Evolutionary conservation across 2,329 filamentous ascomycete genomes (phyloP).

Genomic region (Venturia effusa): DNA sequence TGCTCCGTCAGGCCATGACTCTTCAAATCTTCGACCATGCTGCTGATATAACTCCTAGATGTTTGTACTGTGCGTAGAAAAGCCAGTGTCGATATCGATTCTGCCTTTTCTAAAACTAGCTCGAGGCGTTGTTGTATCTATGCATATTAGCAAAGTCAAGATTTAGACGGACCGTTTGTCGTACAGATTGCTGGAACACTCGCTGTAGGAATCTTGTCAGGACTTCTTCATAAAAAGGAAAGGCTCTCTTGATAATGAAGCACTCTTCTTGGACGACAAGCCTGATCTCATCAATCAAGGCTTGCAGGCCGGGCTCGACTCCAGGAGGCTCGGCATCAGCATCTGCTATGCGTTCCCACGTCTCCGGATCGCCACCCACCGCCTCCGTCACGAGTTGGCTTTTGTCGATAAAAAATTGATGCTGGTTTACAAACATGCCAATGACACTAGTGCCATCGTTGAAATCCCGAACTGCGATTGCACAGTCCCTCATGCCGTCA

Average conservation of each 20-base stretch:
- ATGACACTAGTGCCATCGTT: conserved; percentile 93
- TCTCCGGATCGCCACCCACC: conserved; percentile 58
- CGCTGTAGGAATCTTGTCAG: conserved; percentile 86
- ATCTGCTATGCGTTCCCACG: conserved; percentile 86
- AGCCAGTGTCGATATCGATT: conserved; percentile 79
- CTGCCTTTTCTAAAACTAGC: conserved; percentile 90
- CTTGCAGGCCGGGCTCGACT: conserved; percentile 85
- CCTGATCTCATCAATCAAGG: conserved; percentile 84
- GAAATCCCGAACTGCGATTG: conserved; percentile 88
- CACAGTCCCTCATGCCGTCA: conserved; percentile 95
- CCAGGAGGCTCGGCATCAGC: conserved; percentile 86
- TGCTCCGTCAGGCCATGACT: conserved; percentile 90
- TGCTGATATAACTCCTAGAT: conserved; percentile 77
- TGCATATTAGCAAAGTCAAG: background rate
- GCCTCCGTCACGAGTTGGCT: conserved; percentile 87
- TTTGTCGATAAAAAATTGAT: conserved; percentile 97
- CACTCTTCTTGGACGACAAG: conserved; percentile 96
- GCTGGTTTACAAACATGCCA: conserved; percentile 93
- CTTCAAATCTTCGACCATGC: conserved; percentile 86
- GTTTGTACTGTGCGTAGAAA: conserved; percentile 87
- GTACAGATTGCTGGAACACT: conserved; percentile 80
- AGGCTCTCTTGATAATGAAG: conserved; percentile 89
- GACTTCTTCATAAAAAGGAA: conserved; percentile 92
- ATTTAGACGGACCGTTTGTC: background rate
- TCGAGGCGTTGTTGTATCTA: conserved; percentile 84